Evolutionary conservation across 2,329 filamentous ascomycete species (phyloP), one percentile per base, ranked within the genome.

Genomic region (Dothideomycetes sp.): DNA sequence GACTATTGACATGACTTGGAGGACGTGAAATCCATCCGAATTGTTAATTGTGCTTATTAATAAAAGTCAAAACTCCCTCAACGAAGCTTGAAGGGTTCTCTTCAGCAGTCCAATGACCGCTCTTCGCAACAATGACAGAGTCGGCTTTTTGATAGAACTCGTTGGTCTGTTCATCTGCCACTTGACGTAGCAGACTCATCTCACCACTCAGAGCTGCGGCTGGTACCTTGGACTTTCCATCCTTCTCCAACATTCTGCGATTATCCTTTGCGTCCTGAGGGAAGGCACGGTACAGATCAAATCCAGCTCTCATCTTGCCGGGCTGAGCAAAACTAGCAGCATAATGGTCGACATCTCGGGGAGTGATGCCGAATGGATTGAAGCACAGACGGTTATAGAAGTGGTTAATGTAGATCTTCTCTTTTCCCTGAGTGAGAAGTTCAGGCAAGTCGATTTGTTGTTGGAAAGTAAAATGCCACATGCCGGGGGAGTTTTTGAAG

Each of bases 391-490:
- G 58, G 35, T 65, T 56, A 49, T 57, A 67, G 49, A 68, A 69
- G 48, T 67, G 62, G 36, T 61, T 63, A 3, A 68, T 44, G 42
- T 69, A 69, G 24, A 62, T 49, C 11, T 51, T 48, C 49, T 70
- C 66, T 13, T 55, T 53, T 13, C 65, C 63, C 1, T 54, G 46
- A 9, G 66, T 56, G 5, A 69, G 52, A 1, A 56, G 48, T 38
- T 65, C 58, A 2, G 64, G 57, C 1, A 68, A 52, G 45, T 67
- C 62, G 2, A 52, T 53, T 5, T 62, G 51, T 18, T 48, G 46
- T 37, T 68, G 64, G 49, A 68, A 68, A 23, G 56, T 53, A 52
- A 68, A 69, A 46, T 68, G 64, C 52, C 60, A 65, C 3, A 59
- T 47, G 20, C 51, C 48, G 2, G 37, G n/a, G 8, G 45, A 49